Percentiles rank a stretch among this genome's conserved stretches.
Evolutionary conservation across 805 yeast species (phyloP).

Genomic region (Teunomyces funiuensis): DNA sequence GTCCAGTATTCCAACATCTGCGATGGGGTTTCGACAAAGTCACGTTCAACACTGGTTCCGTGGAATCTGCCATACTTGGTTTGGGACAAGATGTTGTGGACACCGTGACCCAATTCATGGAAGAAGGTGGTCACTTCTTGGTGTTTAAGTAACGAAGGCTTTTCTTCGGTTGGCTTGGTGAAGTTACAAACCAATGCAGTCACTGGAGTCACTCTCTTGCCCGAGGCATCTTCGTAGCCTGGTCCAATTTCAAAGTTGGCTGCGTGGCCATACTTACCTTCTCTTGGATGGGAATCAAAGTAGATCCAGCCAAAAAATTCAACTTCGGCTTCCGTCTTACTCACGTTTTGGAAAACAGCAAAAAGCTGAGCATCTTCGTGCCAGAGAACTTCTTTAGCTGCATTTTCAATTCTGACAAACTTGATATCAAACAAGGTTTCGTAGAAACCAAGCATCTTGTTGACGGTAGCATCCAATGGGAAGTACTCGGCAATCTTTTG

Average conservation of each 20-base stretch:
- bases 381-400: slow-evolving; percentile 55
- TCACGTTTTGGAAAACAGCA: slow-evolving; percentile 65
- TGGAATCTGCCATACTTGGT: slow-evolving; percentile 67
- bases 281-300: slow-evolving; percentile 82
- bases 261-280: slow-evolving; percentile 86
- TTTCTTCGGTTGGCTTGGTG: slow-evolving; percentile 66
- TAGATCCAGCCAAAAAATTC: slow-evolving; percentile 76
- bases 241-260: slow-evolving; percentile 74
- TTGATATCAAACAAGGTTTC: slow-evolving; percentile 68
- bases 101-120: slow-evolving; percentile 90
- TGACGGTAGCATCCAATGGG: slow-evolving; percentile 67
- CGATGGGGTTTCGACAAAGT: slow-evolving; percentile 89
- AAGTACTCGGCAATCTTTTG: slow-evolving; percentile 73
- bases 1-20: slow-evolving; percentile 89
- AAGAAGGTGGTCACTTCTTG: slow-evolving; percentile 79
- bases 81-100: slow-evolving; percentile 71
- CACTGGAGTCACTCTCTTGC: slow-evolving; percentile 59
- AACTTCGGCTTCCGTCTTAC: slow-evolving; percentile 31
- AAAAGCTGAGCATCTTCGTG: slow-evolving; percentile 75
- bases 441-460: slow-evolving; percentile 68
- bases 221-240: slow-evolving; percentile 52
- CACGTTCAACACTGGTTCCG: slow-evolving; percentile 78
- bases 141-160: slow-evolving; percentile 76
- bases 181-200: slow-evolving; percentile 84
- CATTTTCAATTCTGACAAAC: slow-evolving; percentile 52